Base-by-base conservation (phyloP, 108 stramenopile genomes). In the Pseudonitzschia multiseries region DNA sequence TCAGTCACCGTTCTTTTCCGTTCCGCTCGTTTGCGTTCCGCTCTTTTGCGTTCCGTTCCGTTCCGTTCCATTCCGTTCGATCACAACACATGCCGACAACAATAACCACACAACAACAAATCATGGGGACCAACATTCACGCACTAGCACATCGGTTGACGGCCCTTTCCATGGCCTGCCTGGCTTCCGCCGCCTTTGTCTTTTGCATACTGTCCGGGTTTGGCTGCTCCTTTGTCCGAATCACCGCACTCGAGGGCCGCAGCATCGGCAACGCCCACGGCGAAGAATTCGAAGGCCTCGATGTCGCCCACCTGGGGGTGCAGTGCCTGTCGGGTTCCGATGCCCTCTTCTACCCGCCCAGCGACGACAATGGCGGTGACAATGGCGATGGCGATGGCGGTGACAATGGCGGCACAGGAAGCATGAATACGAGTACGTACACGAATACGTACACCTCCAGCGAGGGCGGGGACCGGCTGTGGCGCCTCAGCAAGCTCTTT, bases 401-500 rank as follows among this genome's bases (percentile, higher is more conserved):
- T n/a, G n/a, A n/a, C n/a, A n/a, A n/a, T n/a, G n/a, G n/a, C n/a
- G n/a, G n/a, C n/a, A n/a, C n/a, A n/a, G n/a, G n/a, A n/a, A n/a
- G n/a, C n/a, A n/a, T n/a, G n/a, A n/a, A n/a, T n/a, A n/a, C n/a
- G n/a, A n/a, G n/a, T n/a, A n/a, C n/a, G n/a, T n/a, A n/a, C n/a
- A n/a, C n/a, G n/a, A n/a, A n/a, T n/a, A n/a, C n/a, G n/a, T 26
- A 64, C 42, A 20, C 31, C 28, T 46, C 50, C 9, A 44, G 36
- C 44, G 36, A 6, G 0, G 57, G 29, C 0, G 26, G 4, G 8
- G 57, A 76, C 63, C 60, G 33, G 31, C 24, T 78, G 65, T 77
- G 77, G 82, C 41, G 59, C 29, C 51, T 72, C 27, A 74, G 69
- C 41, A 53, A 36, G 22, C 70, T 74, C 36, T 83, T 83, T 62